Conservation (phyloP, 768 basidiomycete species). For the Tulasnella sp. region DNA sequence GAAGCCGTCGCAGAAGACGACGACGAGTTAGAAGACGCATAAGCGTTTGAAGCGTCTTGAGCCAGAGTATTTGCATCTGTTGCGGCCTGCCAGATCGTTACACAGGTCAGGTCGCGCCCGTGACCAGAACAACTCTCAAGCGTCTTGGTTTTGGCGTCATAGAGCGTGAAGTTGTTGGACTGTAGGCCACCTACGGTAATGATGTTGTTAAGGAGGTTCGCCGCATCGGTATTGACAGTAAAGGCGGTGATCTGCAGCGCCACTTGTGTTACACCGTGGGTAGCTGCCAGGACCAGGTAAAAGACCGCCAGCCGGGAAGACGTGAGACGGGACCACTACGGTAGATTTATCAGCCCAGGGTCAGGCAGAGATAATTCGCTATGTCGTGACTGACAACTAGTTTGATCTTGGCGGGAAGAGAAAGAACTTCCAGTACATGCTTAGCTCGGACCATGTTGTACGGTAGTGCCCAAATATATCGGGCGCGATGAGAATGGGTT, state of each 20-base stretch:
- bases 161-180: conserved; percentile 10
- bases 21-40: conserved; percentile 5
- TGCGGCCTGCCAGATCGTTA: not conserved
- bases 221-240: conserved; percentile 50
- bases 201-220: conserved; percentile 41
- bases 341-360: not conserved
- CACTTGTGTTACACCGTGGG: conserved; percentile 59
- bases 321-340: conserved; percentile 35
- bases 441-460: conserved; percentile 33
- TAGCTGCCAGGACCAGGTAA: conserved; percentile 56
- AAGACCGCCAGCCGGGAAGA: conserved; percentile 53
- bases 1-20: not conserved
- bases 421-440: conserved; percentile 30
- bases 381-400: conserved; percentile 37
- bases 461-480: too few relatives aligned
- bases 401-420: conserved; percentile 33
- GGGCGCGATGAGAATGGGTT: not conserved
- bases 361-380: not conserved
- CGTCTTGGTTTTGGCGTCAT: conserved; percentile 1
- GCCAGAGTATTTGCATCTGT: not conserved
- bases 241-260: conserved; percentile 58
- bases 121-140: conserved; percentile 11
- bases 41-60: conserved; percentile 2
- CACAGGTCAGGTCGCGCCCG: not conserved
- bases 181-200: conserved; percentile 23